Conservation (phyloP, 352 stramenopile species). For the Achlya hypogyna region DNA sequence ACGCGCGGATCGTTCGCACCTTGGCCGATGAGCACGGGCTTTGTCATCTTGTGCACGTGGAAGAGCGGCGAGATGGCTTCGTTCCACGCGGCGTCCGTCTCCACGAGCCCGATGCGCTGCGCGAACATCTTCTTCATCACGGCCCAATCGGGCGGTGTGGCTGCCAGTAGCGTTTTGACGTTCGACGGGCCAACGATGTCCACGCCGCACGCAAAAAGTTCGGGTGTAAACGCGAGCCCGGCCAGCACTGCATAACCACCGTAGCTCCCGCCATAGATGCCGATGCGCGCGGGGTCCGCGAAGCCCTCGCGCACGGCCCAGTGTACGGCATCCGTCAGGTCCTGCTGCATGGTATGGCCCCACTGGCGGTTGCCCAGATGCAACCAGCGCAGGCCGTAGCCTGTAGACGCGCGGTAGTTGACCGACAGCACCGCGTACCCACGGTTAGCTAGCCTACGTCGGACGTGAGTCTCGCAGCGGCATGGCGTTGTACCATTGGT, state of each 20-base stretch:
- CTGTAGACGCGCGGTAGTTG: conserved; percentile 62
- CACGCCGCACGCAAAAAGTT: conserved; percentile 68
- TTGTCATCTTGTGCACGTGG: conserved; percentile 66
- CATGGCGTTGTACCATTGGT: conserved; percentile 25
- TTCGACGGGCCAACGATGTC: conserved; percentile 58
- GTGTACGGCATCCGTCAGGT: conserved; percentile 41
- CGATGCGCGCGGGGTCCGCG: conserved; percentile 33
- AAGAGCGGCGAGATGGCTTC: conserved; percentile 49
- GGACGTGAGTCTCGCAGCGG: neutral
- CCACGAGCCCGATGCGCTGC: conserved; percentile 33
- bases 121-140: conserved; percentile 33
- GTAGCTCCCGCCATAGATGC: conserved; percentile 61
- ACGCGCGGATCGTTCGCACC: conserved; percentile 75
- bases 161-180: conserved; percentile 34
- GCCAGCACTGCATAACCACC: conserved; percentile 64
- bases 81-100: conserved; percentile 33
- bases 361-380: conserved; percentile 37
- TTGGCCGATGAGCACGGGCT: conserved; percentile 68
- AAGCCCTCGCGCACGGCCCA: conserved; percentile 51
- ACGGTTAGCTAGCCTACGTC: conserved; percentile 27
- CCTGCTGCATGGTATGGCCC: conserved; percentile 36
- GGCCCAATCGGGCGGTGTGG: conserved; percentile 35
- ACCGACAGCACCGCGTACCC: conserved; percentile 36
- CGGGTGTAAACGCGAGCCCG: conserved; percentile 61
- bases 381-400: conserved; percentile 64